Evolutionary conservation across 169 alveolate species (phyloP).

Genomic region (Plasmodium ovale): DNA sequence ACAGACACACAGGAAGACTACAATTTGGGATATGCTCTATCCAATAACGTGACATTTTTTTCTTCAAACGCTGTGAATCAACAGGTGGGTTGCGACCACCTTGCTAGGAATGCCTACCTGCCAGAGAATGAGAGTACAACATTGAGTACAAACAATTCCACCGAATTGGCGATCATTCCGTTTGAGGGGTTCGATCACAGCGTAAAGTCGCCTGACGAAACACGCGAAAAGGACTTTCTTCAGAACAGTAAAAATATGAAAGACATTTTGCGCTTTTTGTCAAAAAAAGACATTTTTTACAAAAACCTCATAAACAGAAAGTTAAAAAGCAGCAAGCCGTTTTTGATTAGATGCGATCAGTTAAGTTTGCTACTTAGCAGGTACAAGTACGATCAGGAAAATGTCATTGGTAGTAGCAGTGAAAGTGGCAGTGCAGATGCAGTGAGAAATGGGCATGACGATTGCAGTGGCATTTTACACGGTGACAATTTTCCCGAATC

Average conservation of each 20-base stretch:
- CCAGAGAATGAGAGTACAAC: conserved; percentile 14
- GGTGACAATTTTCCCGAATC: too few species aligned
- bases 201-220: background rate
- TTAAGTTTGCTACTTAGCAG: conserved; percentile 17
- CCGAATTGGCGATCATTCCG: conserved; percentile 35
- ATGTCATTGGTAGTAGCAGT: background rate
- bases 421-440: background rate
- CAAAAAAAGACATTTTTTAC: conserved; percentile 39
- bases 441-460: too few species aligned
- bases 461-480: too few species aligned
- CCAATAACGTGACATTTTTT: too few species aligned
- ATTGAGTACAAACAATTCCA: background rate
- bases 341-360: conserved; percentile 30
- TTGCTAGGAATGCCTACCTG: too few species aligned
- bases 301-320: conserved; percentile 19
- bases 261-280: conserved; percentile 18
- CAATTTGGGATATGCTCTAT: background rate
- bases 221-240: background rate
- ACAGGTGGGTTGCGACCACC: too few species aligned
- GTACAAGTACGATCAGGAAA: conserved; percentile 1
- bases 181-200: conserved; percentile 21
- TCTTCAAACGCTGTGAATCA: too few species aligned
- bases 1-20: background rate
- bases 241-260: conserved; percentile 1
- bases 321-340: conserved; percentile 23